A percentile compares a stretch with the other conserved stretches of the same genome.
phyloP scores from a whole-genome alignment of 495 filamentous ascomycete species.

The Bombardia bombarda region DNA sequence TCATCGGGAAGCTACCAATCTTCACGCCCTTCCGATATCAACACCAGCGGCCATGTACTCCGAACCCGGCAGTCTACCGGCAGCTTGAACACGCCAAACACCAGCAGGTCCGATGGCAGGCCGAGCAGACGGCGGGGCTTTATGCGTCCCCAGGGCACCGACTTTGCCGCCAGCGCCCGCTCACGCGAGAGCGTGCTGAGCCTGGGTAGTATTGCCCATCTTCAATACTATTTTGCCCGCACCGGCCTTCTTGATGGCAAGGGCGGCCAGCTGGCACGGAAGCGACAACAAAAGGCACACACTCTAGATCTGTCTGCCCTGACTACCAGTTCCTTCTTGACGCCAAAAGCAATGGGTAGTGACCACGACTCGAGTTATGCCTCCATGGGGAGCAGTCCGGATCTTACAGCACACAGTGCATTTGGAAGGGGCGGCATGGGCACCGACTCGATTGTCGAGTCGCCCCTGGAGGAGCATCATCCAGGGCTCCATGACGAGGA shows the following conservation, averaged over 20 bases:
- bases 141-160: slow-evolving; percentile 81
- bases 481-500: slow-evolving; percentile 42
- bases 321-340: slow-evolving; percentile 28
- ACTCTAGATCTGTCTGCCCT: slow-evolving; percentile 42
- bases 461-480: slow-evolving; percentile 49
- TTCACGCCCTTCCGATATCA: slow-evolving; percentile 26
- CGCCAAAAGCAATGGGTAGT: slow-evolving; percentile 25
- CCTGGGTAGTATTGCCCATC: slow-evolving; percentile 89
- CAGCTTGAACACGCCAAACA: slow-evolving; percentile 26
- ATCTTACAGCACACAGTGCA: slow-evolving; percentile 29
- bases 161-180: slow-evolving; percentile 84
- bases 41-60: slow-evolving; percentile 33
- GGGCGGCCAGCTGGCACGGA: slow-evolving; percentile 72
- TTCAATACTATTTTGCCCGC: slow-evolving; percentile 96
- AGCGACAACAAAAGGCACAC: slow-evolving; percentile 47
- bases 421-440: slow-evolving; percentile 18
- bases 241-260: slow-evolving; percentile 92
- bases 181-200: slow-evolving; percentile 91
- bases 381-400: slow-evolving; percentile 49
- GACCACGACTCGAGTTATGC: slow-evolving; percentile 48
- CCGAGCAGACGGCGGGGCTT: slow-evolving; percentile 68
- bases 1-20: slow-evolving; percentile 39
- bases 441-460: slow-evolving; percentile 40
- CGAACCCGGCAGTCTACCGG: slow-evolving; percentile 40
- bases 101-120: slow-evolving; percentile 19